Conservation (phyloP, 139 green algal genomes). For the Monoraphidium neglectum region DNA sequence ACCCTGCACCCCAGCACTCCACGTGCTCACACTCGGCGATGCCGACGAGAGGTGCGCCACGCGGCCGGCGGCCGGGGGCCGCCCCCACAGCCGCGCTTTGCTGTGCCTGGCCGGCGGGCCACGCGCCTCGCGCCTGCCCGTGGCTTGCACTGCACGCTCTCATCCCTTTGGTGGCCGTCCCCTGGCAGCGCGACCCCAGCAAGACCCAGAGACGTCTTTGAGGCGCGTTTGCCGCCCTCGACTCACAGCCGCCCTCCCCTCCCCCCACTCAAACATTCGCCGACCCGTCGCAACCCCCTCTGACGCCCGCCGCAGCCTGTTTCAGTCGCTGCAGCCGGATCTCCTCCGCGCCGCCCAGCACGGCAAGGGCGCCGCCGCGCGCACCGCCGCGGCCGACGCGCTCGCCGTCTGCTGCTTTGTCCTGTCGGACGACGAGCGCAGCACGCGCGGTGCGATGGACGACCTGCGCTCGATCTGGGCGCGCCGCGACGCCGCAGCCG, state of each 20-base stretch:
- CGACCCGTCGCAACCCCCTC: neutral
- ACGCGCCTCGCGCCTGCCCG: neutral
- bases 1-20: conserved; percentile 36
- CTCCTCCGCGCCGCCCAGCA: conserved; percentile 43
- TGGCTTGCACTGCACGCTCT: neutral
- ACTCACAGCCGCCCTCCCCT: neutral
- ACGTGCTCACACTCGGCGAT: conserved; percentile 59
- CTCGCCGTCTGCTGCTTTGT: conserved; percentile 65
- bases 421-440: conserved; percentile 43
- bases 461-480: conserved; percentile 42
- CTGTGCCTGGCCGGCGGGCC: neutral
- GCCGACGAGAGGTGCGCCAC: conserved; percentile 33
- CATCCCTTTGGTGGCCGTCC: neutral
- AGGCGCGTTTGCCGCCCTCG: neutral
- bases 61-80: neutral
- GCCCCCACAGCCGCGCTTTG: neutral
- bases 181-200: neutral
- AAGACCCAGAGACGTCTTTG: neutral
- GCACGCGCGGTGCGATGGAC: conserved; percentile 44
- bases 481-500: conserved; percentile 32
- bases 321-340: conserved; percentile 37
- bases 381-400: conserved; percentile 45
- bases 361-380: conserved; percentile 25
- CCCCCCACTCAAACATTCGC: neutral
- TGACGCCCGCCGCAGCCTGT: too few species aligned